Conservation (phyloP, 2,329 filamentous ascomycete species). For the Venturia aucupariae region DNA sequence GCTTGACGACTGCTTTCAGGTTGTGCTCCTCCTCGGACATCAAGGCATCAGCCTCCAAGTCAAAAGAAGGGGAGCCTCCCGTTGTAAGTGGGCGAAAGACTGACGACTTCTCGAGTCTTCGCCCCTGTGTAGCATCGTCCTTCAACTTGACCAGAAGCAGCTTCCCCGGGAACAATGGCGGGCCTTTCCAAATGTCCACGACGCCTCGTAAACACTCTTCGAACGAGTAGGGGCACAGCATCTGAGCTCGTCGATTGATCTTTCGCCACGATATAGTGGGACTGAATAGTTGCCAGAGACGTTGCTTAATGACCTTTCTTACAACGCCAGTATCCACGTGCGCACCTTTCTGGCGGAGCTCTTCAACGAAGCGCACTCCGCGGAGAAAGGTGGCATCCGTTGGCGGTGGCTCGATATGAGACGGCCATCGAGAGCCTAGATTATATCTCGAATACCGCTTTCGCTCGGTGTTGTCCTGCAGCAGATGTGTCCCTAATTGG, state of each 20-base stretch:
- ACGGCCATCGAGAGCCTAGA: conserved; percentile 17
- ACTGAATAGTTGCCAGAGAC: conserved; percentile 29
- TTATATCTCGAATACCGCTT: background rate
- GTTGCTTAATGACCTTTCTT: conserved; percentile 20
- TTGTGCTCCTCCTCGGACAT: background rate
- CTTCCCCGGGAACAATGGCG: background rate
- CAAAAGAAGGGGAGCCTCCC: background rate
- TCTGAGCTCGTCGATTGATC: conserved; percentile 4
- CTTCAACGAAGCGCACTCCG: conserved; percentile 23
- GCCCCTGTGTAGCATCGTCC: background rate
- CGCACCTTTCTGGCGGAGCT: conserved; percentile 21
- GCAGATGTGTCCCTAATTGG: conserved; percentile 14
- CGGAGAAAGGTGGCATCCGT: conserved; percentile 12
- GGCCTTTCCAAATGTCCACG: background rate
- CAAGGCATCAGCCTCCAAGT: background rate
- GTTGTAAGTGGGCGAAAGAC: background rate
- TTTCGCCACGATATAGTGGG: conserved; percentile 18
- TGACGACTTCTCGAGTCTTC: background rate
- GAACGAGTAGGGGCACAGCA: conserved; percentile 12
- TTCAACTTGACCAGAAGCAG: background rate
- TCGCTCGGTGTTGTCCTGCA: conserved; percentile 1
- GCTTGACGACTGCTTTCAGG: background rate
- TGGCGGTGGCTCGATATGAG: conserved; percentile 17
- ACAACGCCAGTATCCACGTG: conserved; percentile 17
- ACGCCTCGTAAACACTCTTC: conserved; percentile 8